phyloP scores from a whole-genome alignment of 495 filamentous ascomycete species.

The Penicillium argentinense region DNA sequence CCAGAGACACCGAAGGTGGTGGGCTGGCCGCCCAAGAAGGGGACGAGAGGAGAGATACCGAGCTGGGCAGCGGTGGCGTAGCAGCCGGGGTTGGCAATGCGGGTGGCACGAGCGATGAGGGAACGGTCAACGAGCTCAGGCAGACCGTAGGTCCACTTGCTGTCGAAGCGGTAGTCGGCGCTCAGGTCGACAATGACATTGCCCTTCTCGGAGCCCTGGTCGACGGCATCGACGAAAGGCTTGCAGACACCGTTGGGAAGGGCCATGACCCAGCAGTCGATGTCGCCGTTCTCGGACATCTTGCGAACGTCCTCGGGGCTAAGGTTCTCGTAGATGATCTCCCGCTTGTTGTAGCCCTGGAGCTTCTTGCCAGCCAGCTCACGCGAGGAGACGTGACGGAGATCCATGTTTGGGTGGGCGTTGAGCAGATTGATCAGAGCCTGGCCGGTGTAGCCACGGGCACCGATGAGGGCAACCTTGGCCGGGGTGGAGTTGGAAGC shows the following conservation, averaged over 20 bases:
- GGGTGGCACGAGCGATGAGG: conserved; percentile 76
- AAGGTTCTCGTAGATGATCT: conserved; percentile 91
- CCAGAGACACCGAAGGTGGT: conserved; percentile 92
- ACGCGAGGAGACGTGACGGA: conserved; percentile 90
- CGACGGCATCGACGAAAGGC: conserved; percentile 90
- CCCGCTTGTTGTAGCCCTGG: conserved; percentile 88
- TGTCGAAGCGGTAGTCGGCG: conserved; percentile 92
- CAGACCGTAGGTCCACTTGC: conserved; percentile 91
- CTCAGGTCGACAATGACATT: conserved; percentile 90
- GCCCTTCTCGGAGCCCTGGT: conserved; percentile 67
- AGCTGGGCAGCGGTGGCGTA: conserved; percentile 97
- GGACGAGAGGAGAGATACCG: conserved; percentile 80
- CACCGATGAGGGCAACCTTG: conserved; percentile 88
- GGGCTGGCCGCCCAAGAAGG: conserved; percentile 75
- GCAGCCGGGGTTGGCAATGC: conserved; percentile 94
- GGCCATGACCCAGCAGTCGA: conserved; percentile 99
- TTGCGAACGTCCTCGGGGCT: conserved; percentile 83
- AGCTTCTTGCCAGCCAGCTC: conserved; percentile 90
- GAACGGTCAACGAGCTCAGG: conserved; percentile 81
- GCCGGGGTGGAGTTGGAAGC: conserved; percentile 78
- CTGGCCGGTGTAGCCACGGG: conserved; percentile 94
- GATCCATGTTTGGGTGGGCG: conserved; percentile 89
- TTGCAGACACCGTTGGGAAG: conserved; percentile 96
- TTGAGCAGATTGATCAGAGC: conserved; percentile 89
- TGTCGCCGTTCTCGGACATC: conserved; percentile 87